phyloP scores from a whole-genome alignment of 768 basidiomycete genomes.

The Calocera cornea region DNA sequence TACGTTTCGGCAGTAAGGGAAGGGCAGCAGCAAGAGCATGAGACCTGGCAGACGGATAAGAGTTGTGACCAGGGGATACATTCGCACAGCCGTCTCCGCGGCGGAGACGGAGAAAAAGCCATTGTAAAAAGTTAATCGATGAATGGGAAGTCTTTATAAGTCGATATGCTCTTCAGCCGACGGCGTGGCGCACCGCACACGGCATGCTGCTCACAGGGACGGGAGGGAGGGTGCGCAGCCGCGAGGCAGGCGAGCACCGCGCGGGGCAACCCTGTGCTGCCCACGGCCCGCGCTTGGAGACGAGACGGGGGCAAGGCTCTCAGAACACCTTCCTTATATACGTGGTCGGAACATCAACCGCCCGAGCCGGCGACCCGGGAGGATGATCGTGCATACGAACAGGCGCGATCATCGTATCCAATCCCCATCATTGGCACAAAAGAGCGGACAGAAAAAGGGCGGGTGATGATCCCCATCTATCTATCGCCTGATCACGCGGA shows the following conservation, averaged over 20 bases:
- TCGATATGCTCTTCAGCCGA: neutral
- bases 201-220: neutral
- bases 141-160: slow-evolving; percentile 3
- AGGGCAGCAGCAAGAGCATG: neutral
- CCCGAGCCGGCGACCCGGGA: neutral
- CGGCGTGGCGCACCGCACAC: neutral
- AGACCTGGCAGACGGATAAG: neutral
- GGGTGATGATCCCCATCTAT: neutral
- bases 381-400: neutral
- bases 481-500: neutral
- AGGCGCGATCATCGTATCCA: neutral
- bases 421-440: neutral
- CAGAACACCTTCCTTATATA: slow-evolving; percentile 5
- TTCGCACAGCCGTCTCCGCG: neutral
- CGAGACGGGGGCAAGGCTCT: neutral
- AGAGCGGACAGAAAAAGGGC: neutral
- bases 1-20: neutral
- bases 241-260: neutral
- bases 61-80: neutral
- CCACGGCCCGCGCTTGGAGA: neutral
- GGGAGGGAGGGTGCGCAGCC: neutral
- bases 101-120: neutral
- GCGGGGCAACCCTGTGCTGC: neutral
- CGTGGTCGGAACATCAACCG: neutral
- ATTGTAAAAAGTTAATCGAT: slow-evolving; percentile 5